phyloP scores from a whole-genome alignment of 495 filamentous ascomycete genomes.

The Extremus antarcticus region DNA sequence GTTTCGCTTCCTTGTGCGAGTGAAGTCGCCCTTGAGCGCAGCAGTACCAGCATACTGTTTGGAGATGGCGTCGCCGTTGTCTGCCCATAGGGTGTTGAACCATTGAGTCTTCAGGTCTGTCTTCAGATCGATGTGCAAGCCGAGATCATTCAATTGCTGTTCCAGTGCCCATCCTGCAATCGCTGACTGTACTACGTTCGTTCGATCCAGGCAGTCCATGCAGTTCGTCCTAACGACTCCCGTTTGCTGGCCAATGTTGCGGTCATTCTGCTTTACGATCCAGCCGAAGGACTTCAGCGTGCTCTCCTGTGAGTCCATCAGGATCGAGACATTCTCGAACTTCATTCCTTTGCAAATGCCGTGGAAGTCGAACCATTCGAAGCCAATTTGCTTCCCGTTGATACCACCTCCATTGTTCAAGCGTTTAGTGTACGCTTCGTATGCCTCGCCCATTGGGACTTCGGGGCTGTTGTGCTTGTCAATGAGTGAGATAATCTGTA shows the following conservation, averaged over 20 bases:
- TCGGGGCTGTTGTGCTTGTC: constrained; percentile 88
- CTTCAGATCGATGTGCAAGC: constrained; percentile 59
- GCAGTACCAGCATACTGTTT: constrained; percentile 89
- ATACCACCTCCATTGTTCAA: constrained; percentile 51
- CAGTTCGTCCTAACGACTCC: constrained; percentile 93
- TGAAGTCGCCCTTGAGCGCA: constrained; percentile 93
- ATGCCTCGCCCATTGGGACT: constrained; percentile 73
- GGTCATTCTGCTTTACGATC: constrained; percentile 72
- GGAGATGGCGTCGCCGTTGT: constrained; percentile 95
- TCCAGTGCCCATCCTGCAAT: constrained; percentile 76
- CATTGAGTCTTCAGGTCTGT: constrained; percentile 54
- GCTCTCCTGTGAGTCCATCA: constrained; percentile 67
- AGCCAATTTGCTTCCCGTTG: constrained; percentile 65
- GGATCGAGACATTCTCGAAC: constrained; percentile 81
- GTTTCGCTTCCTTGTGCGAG: constrained; percentile 76
- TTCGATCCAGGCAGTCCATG: constrained; percentile 98
- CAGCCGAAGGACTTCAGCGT: constrained; percentile 71
- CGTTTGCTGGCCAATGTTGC: constrained; percentile 66
- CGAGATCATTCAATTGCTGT: constrained; percentile 71
- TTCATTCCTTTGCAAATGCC: constrained; percentile 87
- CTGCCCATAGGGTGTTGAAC: constrained; percentile 87
- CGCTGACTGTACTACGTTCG: constrained; percentile 95
- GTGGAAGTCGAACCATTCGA: constrained; percentile 98
- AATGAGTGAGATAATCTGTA: constrained; percentile 90
- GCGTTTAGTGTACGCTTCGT: constrained; percentile 71